phyloP scores from a whole-genome alignment of 768 basidiomycete species.

The Ramaria rubella region DNA sequence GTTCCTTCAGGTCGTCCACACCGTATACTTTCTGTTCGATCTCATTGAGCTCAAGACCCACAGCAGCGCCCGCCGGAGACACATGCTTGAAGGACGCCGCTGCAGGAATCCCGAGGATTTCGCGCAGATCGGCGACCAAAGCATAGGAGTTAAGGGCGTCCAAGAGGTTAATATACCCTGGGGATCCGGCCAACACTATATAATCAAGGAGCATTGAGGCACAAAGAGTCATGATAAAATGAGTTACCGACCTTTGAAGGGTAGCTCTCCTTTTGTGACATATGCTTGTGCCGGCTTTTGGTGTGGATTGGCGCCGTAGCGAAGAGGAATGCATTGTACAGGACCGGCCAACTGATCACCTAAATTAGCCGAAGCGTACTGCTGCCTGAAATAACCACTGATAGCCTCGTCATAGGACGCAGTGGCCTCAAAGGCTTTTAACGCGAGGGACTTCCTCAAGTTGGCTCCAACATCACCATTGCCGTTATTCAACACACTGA shows the following conservation, averaged over 20 bases:
- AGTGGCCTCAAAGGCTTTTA: slow-evolving; percentile 98
- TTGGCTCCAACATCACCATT: slow-evolving; percentile 68
- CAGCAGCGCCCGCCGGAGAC: slow-evolving; percentile 94
- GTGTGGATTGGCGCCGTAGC: slow-evolving; percentile 98
- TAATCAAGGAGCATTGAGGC: not conserved
- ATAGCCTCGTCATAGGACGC: slow-evolving; percentile 94
- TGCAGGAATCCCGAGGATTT: slow-evolving; percentile 81
- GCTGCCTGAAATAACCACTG: slow-evolving; percentile 91
- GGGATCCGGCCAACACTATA: slow-evolving; percentile 83
- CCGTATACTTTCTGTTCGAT: slow-evolving; percentile 92
- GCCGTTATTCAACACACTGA: slow-evolving; percentile 68
- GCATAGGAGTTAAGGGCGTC: slow-evolving; percentile 97
- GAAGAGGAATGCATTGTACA: slow-evolving; percentile 77
- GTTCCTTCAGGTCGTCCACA: slow-evolving; percentile 89
- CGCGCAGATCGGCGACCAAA: slow-evolving; percentile 88
- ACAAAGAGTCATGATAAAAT: not conserved
- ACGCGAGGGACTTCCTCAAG: slow-evolving; percentile 71
- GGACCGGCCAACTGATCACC: slow-evolving; percentile 56
- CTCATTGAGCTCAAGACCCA: slow-evolving; percentile 76
- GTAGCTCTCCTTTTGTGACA: slow-evolving; percentile 80
- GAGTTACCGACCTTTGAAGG: slow-evolving; percentile 72
- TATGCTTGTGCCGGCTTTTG: slow-evolving; percentile 98
- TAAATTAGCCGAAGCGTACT: slow-evolving; percentile 83
- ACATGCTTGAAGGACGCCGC: slow-evolving; percentile 99
- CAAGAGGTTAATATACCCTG: slow-evolving; percentile 97